Conservation (phyloP, 345 rosid genomes). For the Litchi chinensis region DNA sequence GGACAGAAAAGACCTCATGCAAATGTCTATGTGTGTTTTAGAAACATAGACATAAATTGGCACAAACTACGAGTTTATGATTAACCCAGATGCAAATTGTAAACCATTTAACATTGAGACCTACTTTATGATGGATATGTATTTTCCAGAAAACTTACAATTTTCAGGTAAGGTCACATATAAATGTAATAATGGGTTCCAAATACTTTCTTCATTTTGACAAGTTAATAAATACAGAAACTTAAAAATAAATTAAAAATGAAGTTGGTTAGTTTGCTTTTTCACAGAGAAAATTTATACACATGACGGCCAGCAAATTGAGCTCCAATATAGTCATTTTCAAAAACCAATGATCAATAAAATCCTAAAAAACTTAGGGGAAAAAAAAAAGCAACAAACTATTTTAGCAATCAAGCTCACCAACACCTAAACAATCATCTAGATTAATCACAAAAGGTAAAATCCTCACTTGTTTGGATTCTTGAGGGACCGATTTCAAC, state of each 20-base stretch:
- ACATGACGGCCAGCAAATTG: background rate
- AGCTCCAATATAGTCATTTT: background rate
- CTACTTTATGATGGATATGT: background rate
- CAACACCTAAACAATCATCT: slow-evolving; percentile 18
- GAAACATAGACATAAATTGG: background rate
- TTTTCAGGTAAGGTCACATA: background rate
- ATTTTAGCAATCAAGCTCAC: slow-evolving; percentile 14
- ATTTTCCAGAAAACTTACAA: background rate
- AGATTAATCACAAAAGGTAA: slow-evolving; percentile 17
- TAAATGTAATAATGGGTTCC: background rate
- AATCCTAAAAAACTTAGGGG: background rate
- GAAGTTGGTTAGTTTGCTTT: background rate
- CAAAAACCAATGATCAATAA: background rate
- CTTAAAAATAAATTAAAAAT: background rate
- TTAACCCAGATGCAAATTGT: background rate
- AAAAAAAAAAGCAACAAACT: background rate
- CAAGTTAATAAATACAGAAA: background rate
- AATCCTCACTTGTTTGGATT: slow-evolving; percentile 27
- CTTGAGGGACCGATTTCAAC: slow-evolving; percentile 24
- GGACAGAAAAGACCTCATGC: background rate
- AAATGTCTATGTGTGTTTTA: background rate
- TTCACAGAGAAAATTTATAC: background rate
- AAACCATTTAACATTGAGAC: background rate
- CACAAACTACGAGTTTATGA: background rate
- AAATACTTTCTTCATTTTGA: background rate